phyloP scores from a whole-genome alignment of 2,329 filamentous ascomycete species.

The Sordariomycetes sp. region DNA sequence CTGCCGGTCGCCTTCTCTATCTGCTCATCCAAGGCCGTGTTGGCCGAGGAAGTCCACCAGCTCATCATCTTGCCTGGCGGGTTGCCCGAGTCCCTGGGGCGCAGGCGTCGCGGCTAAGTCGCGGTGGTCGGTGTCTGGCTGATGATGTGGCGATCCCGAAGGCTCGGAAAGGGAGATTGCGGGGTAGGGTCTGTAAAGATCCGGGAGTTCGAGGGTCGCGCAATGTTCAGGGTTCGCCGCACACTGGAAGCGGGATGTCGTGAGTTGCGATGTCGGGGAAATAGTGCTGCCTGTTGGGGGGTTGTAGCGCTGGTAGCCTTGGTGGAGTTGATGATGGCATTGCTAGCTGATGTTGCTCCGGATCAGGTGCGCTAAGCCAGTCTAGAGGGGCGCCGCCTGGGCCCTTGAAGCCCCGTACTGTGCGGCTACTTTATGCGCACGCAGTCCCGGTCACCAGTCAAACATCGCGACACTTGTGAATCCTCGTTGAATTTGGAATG shows the following conservation, averaged over 20 bases:
- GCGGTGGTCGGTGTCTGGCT: background rate
- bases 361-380: background rate
- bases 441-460: too few relatives aligned
- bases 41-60: slow-evolving; percentile 89
- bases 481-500: too few relatives aligned
- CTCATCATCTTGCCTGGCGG: slow-evolving; percentile 53
- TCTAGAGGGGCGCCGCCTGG: background rate
- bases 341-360: background rate
- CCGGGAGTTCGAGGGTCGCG: background rate
- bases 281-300: background rate
- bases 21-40: slow-evolving; percentile 89
- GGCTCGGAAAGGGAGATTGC: background rate
- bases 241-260: background rate
- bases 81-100: background rate
- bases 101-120: background rate
- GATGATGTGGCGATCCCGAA: background rate
- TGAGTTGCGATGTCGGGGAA: background rate
- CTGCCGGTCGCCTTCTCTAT: slow-evolving; percentile 90
- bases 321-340: background rate
- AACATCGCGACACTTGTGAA: too few relatives aligned
- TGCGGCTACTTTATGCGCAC: background rate
- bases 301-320: background rate
- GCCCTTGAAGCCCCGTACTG: background rate
- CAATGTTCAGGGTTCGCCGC: background rate
- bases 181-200: background rate